These are phyloP conservation scores for Sideroxylon spinosum DNA, from an alignment of 179 eudicot genomes.

Conservation along the genomic window DNA sequence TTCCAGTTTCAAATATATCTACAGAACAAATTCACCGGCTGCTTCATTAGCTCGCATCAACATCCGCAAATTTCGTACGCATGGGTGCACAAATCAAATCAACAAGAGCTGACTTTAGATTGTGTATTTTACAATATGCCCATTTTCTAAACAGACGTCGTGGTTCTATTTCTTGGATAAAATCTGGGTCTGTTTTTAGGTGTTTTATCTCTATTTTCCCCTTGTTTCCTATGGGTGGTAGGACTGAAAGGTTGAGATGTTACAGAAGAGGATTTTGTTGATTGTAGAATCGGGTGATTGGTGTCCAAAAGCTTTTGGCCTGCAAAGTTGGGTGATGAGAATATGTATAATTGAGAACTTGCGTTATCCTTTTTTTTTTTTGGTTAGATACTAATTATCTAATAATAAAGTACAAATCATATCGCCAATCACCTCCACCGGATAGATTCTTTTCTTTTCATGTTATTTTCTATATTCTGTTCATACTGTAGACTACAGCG, in stretches of 20 bases:
- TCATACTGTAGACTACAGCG: no score
- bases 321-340: neutral
- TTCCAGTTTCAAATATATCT: neutral
- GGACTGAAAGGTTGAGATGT: neutral
- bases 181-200: neutral
- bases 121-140: neutral
- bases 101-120: conserved; percentile 6
- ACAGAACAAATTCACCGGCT: neutral
- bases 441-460: neutral
- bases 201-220: conserved; percentile 1
- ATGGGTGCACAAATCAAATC: neutral
- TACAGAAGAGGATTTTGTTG: no score
- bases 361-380: neutral
- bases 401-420: neutral
- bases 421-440: neutral
- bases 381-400: neutral
- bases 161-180: no score
- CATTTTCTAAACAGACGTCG: neutral
- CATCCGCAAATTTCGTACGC: neutral
- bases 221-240: conserved; percentile 8
- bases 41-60: conserved; percentile 9
- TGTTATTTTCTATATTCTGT: neutral
- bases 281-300: neutral
- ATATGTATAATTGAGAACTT: conserved; percentile 7
- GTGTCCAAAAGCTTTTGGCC: neutral